Percentiles rank a stretch among this genome's conserved stretches.
phyloP scores from a whole-genome alignment of 2,329 filamentous ascomycete species.

The Diaporthe vexans region DNA sequence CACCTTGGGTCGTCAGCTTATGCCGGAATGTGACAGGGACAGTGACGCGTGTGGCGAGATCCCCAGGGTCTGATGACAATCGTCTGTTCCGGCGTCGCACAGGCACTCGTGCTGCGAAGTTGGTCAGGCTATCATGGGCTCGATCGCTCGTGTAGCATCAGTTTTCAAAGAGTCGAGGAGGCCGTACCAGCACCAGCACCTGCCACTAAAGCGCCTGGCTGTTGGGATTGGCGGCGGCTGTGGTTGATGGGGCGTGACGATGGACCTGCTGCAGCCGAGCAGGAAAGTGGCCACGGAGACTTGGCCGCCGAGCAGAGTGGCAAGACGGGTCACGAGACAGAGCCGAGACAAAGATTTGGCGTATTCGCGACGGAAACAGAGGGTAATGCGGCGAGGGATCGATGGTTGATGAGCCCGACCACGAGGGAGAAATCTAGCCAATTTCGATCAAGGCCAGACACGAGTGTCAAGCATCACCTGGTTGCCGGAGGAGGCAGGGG shows the following conservation, averaged over 20 bases:
- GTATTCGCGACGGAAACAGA: slow-evolving; percentile 22
- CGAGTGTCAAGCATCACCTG: slow-evolving; percentile 16
- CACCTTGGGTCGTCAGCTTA: slow-evolving; percentile 36
- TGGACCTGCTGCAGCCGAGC: slow-evolving; percentile 25
- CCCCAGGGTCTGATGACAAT: slow-evolving; percentile 37
- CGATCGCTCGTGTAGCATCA: slow-evolving; percentile 10
- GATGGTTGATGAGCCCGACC: not conserved
- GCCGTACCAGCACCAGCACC: slow-evolving; percentile 14
- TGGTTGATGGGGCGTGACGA: not conserved
- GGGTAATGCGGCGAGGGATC: slow-evolving; percentile 7
- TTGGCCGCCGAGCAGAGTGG: slow-evolving; percentile 37
- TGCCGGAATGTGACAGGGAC: slow-evolving; percentile 20
- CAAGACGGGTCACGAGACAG: slow-evolving; percentile 38
- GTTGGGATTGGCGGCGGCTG: not conserved
- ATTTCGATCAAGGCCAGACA: not conserved
- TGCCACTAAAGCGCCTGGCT: not conserved
- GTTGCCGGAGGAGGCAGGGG: not conserved
- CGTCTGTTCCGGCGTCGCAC: slow-evolving; percentile 39
- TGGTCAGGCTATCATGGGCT: slow-evolving; percentile 37
- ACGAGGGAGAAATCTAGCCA: slow-evolving; percentile 16
- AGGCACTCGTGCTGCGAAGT: slow-evolving; percentile 35
- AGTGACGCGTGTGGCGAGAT: slow-evolving; percentile 27
- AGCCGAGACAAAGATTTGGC: slow-evolving; percentile 10
- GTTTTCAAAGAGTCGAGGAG: not conserved
- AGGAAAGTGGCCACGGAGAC: slow-evolving; percentile 8